A percentile compares a stretch with the other conserved stretches of the same genome.
These are phyloP conservation scores for Picea abies DNA, from an alignment of 83 land plant species.

Conservation along the genomic window DNA sequence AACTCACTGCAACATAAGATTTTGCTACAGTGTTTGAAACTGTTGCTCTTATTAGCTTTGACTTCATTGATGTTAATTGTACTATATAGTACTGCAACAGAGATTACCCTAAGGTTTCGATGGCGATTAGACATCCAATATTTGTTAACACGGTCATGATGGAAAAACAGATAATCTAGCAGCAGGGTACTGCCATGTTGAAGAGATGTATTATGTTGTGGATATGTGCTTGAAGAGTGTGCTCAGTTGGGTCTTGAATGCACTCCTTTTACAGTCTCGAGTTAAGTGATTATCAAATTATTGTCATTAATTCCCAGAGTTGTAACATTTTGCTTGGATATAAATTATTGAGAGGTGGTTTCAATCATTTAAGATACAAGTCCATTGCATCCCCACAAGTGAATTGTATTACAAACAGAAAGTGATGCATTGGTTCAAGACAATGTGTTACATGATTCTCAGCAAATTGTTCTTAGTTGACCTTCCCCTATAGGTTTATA, in stretches of 20 bases:
- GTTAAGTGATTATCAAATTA: neutral
- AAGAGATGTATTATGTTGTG: slow-evolving; percentile 3
- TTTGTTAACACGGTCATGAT: neutral
- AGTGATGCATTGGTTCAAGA: neutral
- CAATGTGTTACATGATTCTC: neutral
- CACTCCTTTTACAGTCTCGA: neutral
- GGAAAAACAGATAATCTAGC: neutral
- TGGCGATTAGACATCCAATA: neutral
- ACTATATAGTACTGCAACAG: neutral
- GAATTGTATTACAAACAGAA: neutral
- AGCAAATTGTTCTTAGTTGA: neutral
- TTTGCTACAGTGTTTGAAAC: slow-evolving; percentile 9
- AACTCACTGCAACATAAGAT: neutral
- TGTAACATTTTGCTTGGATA: neutral
- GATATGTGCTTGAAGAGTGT: slow-evolving; percentile 10
- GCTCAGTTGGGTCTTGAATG: neutral
- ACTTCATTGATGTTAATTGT: neutral
- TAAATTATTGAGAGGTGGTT: slow-evolving; percentile 11
- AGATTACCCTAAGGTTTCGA: neutral
- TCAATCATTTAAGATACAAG: slow-evolving; percentile 1
- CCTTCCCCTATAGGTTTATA: neutral
- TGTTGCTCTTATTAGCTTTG: neutral
- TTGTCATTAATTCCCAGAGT: neutral
- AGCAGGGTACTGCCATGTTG: neutral
- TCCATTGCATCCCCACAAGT: neutral